Evolutionary conservation across 225 moss, liverwort and hornwort species (phyloP).

Genomic region (Rhytidiadelphus loreus): DNA sequence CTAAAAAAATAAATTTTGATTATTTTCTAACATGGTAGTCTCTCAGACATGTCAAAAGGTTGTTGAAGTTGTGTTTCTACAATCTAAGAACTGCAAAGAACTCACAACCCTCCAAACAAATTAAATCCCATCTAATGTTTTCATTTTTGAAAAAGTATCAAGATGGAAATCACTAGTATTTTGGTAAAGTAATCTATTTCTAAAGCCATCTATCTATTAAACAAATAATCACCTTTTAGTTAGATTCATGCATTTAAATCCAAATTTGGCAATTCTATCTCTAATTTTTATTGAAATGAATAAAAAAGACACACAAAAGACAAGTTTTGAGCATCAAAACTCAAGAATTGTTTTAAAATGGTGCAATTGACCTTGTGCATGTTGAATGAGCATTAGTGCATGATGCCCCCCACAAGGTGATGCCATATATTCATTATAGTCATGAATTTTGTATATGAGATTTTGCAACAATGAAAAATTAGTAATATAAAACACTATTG

Average conservation of each 20-base stretch:
- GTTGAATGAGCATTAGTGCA: accelerated
- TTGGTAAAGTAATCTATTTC: no score
- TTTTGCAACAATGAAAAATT: neutral
- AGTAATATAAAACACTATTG: neutral
- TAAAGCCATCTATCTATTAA: neutral
- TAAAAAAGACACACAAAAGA: neutral
- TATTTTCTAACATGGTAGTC: no score
- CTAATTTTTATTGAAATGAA: neutral
- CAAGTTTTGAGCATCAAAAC: neutral
- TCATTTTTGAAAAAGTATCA: neutral
- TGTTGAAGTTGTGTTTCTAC: no score
- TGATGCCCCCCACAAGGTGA: neutral
- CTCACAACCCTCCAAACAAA: no score
- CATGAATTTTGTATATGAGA: neutral
- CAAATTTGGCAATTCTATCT: neutral
- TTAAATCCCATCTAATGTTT: no score
- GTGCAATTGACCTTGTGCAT: neutral
- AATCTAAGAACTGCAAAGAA: no score
- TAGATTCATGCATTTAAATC: neutral
- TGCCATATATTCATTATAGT: no score
- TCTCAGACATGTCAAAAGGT: no score
- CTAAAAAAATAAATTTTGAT: no score
- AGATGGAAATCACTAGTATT: no score
- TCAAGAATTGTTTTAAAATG: neutral
- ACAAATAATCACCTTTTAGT: no score